Percentiles rank a stretch among this genome's conserved stretches.
These are phyloP conservation scores for Hirschioporus abietinus DNA, from an alignment of 768 basidiomycete species.

Conservation along the genomic window DNA sequence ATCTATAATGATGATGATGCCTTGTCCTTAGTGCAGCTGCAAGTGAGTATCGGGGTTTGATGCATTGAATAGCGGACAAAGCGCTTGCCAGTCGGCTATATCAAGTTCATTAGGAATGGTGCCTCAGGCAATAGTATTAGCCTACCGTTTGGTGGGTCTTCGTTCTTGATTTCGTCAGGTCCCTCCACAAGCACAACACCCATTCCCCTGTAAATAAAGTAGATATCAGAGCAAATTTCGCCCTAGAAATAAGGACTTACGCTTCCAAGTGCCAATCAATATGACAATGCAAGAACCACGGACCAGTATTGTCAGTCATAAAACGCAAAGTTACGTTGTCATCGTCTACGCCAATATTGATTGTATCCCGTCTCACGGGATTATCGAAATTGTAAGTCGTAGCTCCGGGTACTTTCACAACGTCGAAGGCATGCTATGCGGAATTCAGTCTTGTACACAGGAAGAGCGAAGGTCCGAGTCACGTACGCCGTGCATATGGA, in stretches of 20 bases:
- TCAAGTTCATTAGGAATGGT: neutral
- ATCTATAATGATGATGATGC: too few relatives aligned
- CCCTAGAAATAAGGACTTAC: neutral
- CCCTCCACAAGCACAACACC: neutral
- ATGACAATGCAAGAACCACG: conserved; percentile 45
- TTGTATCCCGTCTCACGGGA: conserved; percentile 52
- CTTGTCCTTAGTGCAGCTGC: neutral
- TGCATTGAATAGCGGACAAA: neutral
- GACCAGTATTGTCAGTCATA: conserved; percentile 62
- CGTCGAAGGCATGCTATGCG: conserved; percentile 36
- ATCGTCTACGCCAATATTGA: conserved; percentile 25
- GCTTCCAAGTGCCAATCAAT: neutral
- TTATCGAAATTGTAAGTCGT: conserved; percentile 38
- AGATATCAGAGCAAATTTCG: neutral
- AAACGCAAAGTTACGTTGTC: conserved; percentile 58
- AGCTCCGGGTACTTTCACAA: conserved; percentile 36
- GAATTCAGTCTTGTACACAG: neutral
- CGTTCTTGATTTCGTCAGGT: neutral
- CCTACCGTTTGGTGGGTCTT: neutral
- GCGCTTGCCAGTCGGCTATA: neutral
- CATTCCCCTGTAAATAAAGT: neutral
- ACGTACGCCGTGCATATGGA: conserved; percentile 4
- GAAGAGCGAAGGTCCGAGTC: neutral
- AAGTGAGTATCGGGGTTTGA: neutral
- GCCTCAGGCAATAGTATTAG: neutral